These are phyloP conservation scores for Sugiyamaella valdiviana DNA, from an alignment of 805 yeast genomes.

Conservation along the genomic window DNA sequence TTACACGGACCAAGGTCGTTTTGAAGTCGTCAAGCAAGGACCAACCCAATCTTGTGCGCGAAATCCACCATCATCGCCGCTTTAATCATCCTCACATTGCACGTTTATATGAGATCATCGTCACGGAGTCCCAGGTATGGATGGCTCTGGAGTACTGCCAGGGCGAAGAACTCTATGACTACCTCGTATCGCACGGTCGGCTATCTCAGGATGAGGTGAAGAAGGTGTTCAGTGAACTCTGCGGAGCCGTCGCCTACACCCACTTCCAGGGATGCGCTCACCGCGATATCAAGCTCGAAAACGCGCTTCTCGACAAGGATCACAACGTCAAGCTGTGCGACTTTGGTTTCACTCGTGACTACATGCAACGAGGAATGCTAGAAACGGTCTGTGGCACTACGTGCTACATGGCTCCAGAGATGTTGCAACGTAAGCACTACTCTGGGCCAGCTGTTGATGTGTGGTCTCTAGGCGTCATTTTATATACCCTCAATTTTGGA, in stretches of 20 bases:
- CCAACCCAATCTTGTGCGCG: slow-evolving; percentile 84
- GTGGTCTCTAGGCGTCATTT: slow-evolving; percentile 88
- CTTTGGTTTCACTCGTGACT: slow-evolving; percentile 90
- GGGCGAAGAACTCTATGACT: slow-evolving; percentile 41
- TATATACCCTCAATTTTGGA: slow-evolving; percentile 79
- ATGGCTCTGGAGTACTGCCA: slow-evolving; percentile 87
- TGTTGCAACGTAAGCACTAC: slow-evolving; percentile 61
- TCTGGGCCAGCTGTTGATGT: slow-evolving; percentile 75
- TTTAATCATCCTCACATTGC: slow-evolving; percentile 80
- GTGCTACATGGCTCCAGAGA: slow-evolving; percentile 95
- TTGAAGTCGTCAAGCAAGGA: slow-evolving; percentile 69
- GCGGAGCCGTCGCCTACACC: slow-evolving; percentile 62
- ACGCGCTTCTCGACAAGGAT: slow-evolving; percentile 68
- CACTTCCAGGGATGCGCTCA: slow-evolving; percentile 76
- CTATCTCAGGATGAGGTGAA: slow-evolving; percentile 20
- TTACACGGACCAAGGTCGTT: slow-evolving; percentile 71
- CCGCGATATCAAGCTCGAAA: slow-evolving; percentile 74
- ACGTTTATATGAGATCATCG: slow-evolving; percentile 75
- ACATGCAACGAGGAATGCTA: slow-evolving; percentile 47
- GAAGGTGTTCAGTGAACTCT: slow-evolving; percentile 34
- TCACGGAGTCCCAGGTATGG: slow-evolving; percentile 76
- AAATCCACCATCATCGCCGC: slow-evolving; percentile 81
- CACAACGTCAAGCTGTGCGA: slow-evolving; percentile 81
- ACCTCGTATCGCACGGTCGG: slow-evolving; percentile 28
- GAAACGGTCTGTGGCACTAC: slow-evolving; percentile 91